Percentiles rank a stretch among this genome's conserved stretches.
These are phyloP conservation scores for Cymbopogon flexuosus DNA, from an alignment of 202 grass and related monocot genomes.

Conservation along the genomic window DNA sequence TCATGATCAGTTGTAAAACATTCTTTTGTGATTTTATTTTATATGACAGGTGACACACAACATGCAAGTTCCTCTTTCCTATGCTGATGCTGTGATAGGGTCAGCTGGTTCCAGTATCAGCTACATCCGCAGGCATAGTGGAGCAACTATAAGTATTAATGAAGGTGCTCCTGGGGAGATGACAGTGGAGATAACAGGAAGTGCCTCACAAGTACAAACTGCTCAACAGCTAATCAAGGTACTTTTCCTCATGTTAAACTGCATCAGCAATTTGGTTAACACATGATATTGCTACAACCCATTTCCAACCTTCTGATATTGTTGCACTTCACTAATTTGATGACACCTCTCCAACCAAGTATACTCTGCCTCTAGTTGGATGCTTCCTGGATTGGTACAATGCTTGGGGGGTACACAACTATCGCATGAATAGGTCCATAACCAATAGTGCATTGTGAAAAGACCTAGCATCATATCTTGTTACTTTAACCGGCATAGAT, in stretches of 20 bases:
- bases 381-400: neutral
- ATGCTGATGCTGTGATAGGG: conserved; percentile 95
- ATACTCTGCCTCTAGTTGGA: neutral
- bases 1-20: neutral
- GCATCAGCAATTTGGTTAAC: conserved; percentile 6
- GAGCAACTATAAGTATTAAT: conserved; percentile 92
- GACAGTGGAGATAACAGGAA: conserved; percentile 88
- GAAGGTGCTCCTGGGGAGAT: conserved; percentile 94
- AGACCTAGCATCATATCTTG: neutral
- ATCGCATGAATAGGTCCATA: neutral
- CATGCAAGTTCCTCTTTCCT: conserved; percentile 91
- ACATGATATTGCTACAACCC: neutral
- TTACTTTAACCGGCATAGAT: neutral
- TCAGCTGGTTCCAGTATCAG: conserved; percentile 82
- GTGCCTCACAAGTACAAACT: conserved; percentile 78
- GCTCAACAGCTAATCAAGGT: conserved; percentile 97
- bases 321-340: neutral
- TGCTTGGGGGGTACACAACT: neutral
- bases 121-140: conserved; percentile 93
- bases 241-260: neutral
- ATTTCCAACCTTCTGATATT: neutral
- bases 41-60: conserved; percentile 63
- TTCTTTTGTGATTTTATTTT: conserved; percentile 6
- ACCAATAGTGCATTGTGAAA: neutral
- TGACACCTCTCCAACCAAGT: neutral